Evolutionary conservation across 2,329 filamentous ascomycete species (phyloP).

Genomic region (Aspergillus ruber): DNA sequence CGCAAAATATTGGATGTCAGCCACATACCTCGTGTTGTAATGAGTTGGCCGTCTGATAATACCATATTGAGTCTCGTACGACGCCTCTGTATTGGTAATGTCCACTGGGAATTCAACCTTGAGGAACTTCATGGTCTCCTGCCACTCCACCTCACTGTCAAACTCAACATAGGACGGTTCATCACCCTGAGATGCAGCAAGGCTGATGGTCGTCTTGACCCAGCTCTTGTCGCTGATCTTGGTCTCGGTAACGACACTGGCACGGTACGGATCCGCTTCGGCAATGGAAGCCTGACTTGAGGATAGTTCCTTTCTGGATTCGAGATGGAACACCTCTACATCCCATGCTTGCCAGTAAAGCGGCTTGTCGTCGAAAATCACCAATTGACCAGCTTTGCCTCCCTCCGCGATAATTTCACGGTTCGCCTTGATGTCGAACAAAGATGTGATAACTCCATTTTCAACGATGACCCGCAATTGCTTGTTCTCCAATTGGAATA

Average conservation of each 20-base stretch:
- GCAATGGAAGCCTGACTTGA: conserved; percentile 63
- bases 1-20: neutral
- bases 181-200: conserved; percentile 56
- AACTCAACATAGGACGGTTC: conserved; percentile 68
- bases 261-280: conserved; percentile 66
- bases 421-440: conserved; percentile 66
- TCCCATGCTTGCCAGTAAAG: conserved; percentile 98
- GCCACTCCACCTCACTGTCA: conserved; percentile 87
- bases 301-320: conserved; percentile 71
- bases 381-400: conserved; percentile 79
- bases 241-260: conserved; percentile 76
- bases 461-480: conserved; percentile 68
- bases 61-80: conserved; percentile 92
- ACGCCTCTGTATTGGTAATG: conserved; percentile 82
- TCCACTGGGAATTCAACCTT: conserved; percentile 98
- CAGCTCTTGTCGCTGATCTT: conserved; percentile 82
- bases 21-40: conserved; percentile 75
- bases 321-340: conserved; percentile 91
- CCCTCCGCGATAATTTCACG: conserved; percentile 70
- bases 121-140: conserved; percentile 93
- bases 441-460: conserved; percentile 71
- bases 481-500: conserved; percentile 74
- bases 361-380: conserved; percentile 95
- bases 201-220: conserved; percentile 76
- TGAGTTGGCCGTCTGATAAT: conserved; percentile 85